These are phyloP conservation scores for Candida manassasensis DNA, from an alignment of 805 yeast species.

Conservation along the genomic window DNA sequence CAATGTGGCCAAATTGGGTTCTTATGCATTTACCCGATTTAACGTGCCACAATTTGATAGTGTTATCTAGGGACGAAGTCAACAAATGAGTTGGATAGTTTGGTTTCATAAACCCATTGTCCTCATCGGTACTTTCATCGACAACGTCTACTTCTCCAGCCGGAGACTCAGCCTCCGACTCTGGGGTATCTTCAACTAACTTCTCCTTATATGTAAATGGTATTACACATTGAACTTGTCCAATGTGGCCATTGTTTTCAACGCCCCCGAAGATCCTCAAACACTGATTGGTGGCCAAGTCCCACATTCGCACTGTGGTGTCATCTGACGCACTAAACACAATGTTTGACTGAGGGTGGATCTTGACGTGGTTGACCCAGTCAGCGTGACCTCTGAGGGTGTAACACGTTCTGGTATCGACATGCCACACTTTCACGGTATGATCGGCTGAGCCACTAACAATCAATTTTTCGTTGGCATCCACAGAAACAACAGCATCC, in stretches of 20 bases:
- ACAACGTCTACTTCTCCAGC: conserved; percentile 4
- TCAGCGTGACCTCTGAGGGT: conserved; percentile 91
- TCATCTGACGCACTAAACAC: conserved; percentile 89
- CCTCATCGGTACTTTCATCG: conserved; percentile 11
- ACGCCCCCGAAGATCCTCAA: conserved; percentile 73
- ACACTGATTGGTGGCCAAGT: conserved; percentile 73
- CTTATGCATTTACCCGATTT: conserved; percentile 81
- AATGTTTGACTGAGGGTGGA: conserved; percentile 73
- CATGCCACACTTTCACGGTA: conserved; percentile 95
- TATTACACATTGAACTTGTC: conserved; percentile 88
- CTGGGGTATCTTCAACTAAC: conserved; percentile 43
- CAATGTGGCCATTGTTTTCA: conserved; percentile 78
- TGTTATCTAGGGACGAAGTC: conserved; percentile 86
- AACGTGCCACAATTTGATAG: conserved; percentile 90
- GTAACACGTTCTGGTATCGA: conserved; percentile 85
- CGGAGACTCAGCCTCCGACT: conserved; percentile 30
- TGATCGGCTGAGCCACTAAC: conserved; percentile 92
- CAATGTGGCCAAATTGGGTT: conserved; percentile 96
- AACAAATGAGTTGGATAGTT: conserved; percentile 76
- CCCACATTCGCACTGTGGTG: conserved; percentile 93
- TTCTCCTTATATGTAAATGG: conserved; percentile 73
- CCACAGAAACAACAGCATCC: conserved; percentile 80
- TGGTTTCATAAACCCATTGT: conserved; percentile 17
- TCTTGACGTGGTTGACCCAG: conserved; percentile 86
- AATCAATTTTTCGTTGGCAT: conserved; percentile 71